Conservation (phyloP, 177 flowering plant species). For the Vitis hybrid region DNA sequence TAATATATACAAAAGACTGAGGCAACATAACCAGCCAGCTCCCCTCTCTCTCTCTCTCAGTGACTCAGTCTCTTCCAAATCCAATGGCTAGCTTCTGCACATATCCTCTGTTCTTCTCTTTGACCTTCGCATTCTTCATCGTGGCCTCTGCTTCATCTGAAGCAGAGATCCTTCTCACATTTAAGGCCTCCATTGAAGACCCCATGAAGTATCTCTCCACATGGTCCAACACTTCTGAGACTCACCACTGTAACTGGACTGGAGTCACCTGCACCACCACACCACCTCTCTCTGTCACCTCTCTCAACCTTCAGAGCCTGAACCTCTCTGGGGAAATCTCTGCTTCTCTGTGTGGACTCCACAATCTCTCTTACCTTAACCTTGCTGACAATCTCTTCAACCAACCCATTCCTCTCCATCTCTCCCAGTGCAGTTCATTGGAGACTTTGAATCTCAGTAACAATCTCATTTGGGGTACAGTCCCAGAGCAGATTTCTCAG, state of each 20-base stretch:
- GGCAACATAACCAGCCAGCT: constrained; percentile 1
- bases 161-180: constrained; percentile 51
- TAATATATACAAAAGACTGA: constrained; percentile 12
- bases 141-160: constrained; percentile 43
- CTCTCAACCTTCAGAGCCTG: constrained; percentile 59
- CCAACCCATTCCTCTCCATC: constrained; percentile 74
- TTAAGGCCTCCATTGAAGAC: constrained; percentile 73
- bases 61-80: constrained; percentile 40
- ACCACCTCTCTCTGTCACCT: constrained; percentile 36
- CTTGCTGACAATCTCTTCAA: constrained; percentile 77
- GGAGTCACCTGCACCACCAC: constrained; percentile 58
- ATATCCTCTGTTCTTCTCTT: constrained; percentile 21
- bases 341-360: constrained; percentile 63
- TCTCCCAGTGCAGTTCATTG: constrained; percentile 59
- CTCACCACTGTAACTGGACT: constrained; percentile 71
- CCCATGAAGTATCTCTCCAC: constrained; percentile 55
- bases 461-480: constrained; percentile 88
- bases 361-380: constrained; percentile 49
- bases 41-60: constrained; percentile 13
- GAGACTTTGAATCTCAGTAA: constrained; percentile 67
- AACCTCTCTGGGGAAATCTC: constrained; percentile 86
- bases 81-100: constrained; percentile 41
- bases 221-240: constrained; percentile 58
- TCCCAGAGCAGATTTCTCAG: constrained; percentile 73
- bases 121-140: constrained; percentile 30